phyloP scores from a whole-genome alignment of 2,329 filamentous ascomycete species.

The Cladophialophora carrionii region DNA sequence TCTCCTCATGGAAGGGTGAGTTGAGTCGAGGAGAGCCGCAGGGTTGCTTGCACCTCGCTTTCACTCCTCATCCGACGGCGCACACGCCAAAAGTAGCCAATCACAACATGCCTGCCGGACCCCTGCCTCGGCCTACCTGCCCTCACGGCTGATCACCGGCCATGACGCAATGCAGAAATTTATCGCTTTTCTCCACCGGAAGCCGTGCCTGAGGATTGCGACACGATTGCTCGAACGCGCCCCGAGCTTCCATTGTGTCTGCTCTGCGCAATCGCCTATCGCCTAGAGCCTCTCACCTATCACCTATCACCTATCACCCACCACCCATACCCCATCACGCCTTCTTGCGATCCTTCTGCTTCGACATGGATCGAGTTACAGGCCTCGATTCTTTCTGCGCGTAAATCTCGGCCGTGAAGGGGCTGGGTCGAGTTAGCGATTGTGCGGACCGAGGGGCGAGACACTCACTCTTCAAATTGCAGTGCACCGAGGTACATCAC shows the following conservation, averaged over 20 bases:
- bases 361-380: slow-evolving; percentile 34
- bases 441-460: neutral
- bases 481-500: slow-evolving; percentile 79
- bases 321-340: slow-evolving; percentile 37
- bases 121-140: slow-evolving; percentile 6
- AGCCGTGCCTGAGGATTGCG: neutral
- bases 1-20: neutral
- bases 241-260: neutral
- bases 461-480: slow-evolving; percentile 73
- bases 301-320: neutral
- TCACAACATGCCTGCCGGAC: slow-evolving; percentile 10
- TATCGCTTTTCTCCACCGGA: neutral
- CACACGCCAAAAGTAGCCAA: slow-evolving; percentile 8
- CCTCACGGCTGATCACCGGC: neutral
- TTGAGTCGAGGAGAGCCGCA: slow-evolving; percentile 2
- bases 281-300: no score
- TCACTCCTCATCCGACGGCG: slow-evolving; percentile 13
- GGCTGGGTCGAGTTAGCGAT: slow-evolving; percentile 48
- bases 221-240: neutral
- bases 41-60: slow-evolving; percentile 3
- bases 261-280: neutral
- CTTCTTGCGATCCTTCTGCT: slow-evolving; percentile 46
- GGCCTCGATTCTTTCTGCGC: slow-evolving; percentile 65
- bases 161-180: slow-evolving; percentile 18
- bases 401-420: slow-evolving; percentile 92